Evolutionary conservation across 768 basidiomycete genomes (phyloP), one percentile per base, ranked within the genome.

Genomic region (Collybiopsis confluens): DNA sequence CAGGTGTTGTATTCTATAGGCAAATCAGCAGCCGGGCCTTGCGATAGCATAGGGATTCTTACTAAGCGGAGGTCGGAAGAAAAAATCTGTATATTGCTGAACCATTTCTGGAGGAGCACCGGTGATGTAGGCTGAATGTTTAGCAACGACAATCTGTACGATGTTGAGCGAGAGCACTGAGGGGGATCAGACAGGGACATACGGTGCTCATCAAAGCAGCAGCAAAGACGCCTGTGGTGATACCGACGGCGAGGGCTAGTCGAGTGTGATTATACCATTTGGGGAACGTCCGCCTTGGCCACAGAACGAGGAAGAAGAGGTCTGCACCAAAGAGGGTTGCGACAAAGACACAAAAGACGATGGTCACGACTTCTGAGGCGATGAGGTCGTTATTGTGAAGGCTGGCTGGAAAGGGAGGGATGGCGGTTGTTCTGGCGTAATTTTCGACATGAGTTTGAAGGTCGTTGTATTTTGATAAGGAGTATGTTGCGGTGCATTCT

Each of bases 401-500:
- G 1, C 48, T 33, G 2, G 66, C 69, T 0, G 56, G 57, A 24
- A 54, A 53, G 15, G 37, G 24, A 10, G 46, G 33, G 18, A 36
- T 36, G 28, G 20, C 21, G 30, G 43, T 30, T 23, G 47, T n/a
- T n/a, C n/a, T 48, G 44, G 60, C 54, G 21, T 58, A 35, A 1
- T 54, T 50, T 33, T 67, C 58, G 56, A 72, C 60, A 54, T 70
- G 58, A 23, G 45, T 52, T 52, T 70, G 62, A 13, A 64, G 67
- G 35, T 54, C 46, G 50, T 68, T 57, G 57, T 73, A 71, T 54
- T 73, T 73, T 23, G 64, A 60, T 38, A 71, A 61, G 28, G 69
- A 68, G 54, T 69, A 73, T 7, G 69, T 71, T 4, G 72, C 70
- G 2, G 64, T 65, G 45, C 69, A 68, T 63, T 73, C 69, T 4